Base-by-base conservation (phyloP, 2,329 filamentous ascomycete genomes). In the Pezicula rhizophila region DNA sequence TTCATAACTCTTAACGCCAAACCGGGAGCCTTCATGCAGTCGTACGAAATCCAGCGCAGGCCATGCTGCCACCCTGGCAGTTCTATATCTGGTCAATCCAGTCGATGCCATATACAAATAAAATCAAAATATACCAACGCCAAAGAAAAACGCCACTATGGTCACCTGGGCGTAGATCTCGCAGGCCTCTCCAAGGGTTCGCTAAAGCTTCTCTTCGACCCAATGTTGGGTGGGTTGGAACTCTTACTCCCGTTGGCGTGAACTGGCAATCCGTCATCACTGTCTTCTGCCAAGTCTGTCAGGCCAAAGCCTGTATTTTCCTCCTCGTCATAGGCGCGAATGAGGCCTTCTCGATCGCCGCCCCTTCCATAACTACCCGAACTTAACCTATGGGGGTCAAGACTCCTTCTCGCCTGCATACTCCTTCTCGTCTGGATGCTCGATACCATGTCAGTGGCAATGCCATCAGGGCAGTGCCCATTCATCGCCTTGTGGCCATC, bases 391-490 rank as follows among this genome's bases (percentile, higher is more conserved):
- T 74, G 72, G 26, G 69, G 70, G 41, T 79, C 76, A 12, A 83
- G 79, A 57, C 86, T 93, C 56, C 93, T 78, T 57, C 92, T 78
- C 6, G 86, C 78, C 65, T 97, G 93, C 89, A 99, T 96, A 64
- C 89, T 95, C 56, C 90, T 80, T 51, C 95, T 83, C 15, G 93
- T 97, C 62, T 93, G 88, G 57, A 95, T 80, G 56, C 87, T 88
- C 25, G 90, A 89, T 48, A 99, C 81, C 66, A 87, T 89, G 65
- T 99, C 93, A 12, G 91, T 96, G 11, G 92, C 93, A 4, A 91
- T 87, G 43, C 85, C 87, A 64, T 95, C 89, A 45, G 79, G 77
- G 57, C 77, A 65, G 41, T 71, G 82, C 47, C 79, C 78, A 46
- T 80, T 78, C 33, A 87, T 73, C 55, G 85, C 66, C 50, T 78